A percentile compares a stretch with the other conserved stretches of the same genome.
Evolutionary conservation across 192 early-diverging fungal genomes (phyloP).

Genomic region (Backusella circina): DNA sequence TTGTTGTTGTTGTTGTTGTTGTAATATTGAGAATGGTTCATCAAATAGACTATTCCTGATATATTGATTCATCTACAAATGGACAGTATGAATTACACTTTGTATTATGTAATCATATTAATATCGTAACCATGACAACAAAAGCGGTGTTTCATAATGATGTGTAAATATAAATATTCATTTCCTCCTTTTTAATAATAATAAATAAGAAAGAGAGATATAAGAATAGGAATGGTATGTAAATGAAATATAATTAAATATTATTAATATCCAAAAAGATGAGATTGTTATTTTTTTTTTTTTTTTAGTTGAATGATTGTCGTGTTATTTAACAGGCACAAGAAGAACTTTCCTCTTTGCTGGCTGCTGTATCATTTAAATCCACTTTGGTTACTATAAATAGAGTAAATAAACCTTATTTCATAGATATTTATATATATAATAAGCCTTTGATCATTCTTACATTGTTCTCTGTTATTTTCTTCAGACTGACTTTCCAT

Average conservation of each 20-base stretch:
- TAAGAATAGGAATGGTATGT: not conserved
- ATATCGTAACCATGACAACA: no score
- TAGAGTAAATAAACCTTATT: not conserved
- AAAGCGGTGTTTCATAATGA: no score
- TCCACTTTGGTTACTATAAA: constrained; percentile 33
- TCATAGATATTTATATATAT: not conserved
- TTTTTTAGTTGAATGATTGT: not conserved
- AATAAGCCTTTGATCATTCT: constrained; percentile 5
- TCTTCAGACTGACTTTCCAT: constrained; percentile 71
- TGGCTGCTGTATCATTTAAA: constrained; percentile 17
- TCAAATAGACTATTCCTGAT: no score
- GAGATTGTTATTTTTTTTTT: not conserved
- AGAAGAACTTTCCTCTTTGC: constrained; percentile 22
- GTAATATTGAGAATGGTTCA: no score
- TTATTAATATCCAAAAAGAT: not conserved
- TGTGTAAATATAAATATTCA: no score
- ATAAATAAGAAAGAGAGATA: no score
- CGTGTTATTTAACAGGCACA: constrained; percentile 21
- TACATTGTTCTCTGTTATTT: constrained; percentile 29
- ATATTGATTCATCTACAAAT: no score
- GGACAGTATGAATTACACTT: no score
- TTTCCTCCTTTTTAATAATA: no score
- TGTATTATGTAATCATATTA: no score
- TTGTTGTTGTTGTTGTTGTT: no score
- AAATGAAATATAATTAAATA: not conserved